These are phyloP conservation scores for Malassezia globosa DNA, from an alignment of 1,284 basidiomycete species.

Conservation along the genomic window DNA sequence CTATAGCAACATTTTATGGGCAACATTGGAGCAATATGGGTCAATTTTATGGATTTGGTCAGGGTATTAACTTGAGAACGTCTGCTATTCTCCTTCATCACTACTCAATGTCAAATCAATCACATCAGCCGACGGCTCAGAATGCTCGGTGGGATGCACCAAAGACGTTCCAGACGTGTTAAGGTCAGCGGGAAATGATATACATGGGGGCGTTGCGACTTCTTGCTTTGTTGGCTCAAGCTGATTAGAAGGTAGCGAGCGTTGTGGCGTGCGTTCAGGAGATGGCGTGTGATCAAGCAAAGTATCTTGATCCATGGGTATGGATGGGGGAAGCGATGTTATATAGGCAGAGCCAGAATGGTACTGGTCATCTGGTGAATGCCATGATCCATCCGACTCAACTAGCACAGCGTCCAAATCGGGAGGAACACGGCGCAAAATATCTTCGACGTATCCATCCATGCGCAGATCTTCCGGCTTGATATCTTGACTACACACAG, in stretches of 20 bases:
- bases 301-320: neutral
- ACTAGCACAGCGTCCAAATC: conserved; percentile 80
- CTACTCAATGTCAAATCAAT: conserved; percentile 20
- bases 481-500: conserved; percentile 75
- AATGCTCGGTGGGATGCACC: neutral
- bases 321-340: neutral
- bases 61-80: no score
- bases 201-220: conserved; percentile 1
- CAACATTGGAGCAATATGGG: no score
- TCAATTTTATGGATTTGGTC: no score
- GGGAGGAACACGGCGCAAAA: conserved; percentile 64
- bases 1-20: no score
- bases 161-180: neutral
- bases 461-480: conserved; percentile 72
- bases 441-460: conserved; percentile 71
- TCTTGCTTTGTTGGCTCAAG: neutral
- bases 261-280: neutral
- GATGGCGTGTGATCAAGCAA: neutral
- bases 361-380: conserved; percentile 72
- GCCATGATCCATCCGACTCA: conserved; percentile 90
- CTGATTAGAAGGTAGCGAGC: neutral
- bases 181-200: no score
- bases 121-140: conserved; percentile 3
- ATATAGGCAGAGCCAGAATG: conserved; percentile 2
- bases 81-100: no score